Conservation (phyloP, 805 yeast species). For the Hanseniaspora clermontiae region DNA sequence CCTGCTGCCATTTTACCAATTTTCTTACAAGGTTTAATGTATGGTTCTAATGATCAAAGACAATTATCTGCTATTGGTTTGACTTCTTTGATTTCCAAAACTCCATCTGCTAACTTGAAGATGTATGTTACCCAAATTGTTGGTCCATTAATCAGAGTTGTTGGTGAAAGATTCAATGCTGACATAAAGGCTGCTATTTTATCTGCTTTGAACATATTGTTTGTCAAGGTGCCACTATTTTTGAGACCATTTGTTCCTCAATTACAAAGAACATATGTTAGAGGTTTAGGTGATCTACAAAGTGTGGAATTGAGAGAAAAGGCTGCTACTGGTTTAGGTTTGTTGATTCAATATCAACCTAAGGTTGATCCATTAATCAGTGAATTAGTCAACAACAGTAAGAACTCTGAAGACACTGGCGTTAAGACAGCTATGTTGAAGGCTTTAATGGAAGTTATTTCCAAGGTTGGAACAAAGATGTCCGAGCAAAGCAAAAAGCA, state of each 20-base stretch:
- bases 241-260: conserved; percentile 94
- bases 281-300: conserved; percentile 67
- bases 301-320: conserved; percentile 63
- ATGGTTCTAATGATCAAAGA: conserved; percentile 73
- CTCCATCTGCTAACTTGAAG: conserved; percentile 70
- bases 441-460: conserved; percentile 71
- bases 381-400: conserved; percentile 69
- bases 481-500: conserved; percentile 57
- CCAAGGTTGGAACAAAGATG: conserved; percentile 65
- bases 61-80: conserved; percentile 81
- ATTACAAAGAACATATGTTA: conserved; percentile 89
- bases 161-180: conserved; percentile 86
- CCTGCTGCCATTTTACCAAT: conserved; percentile 82
- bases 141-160: conserved; percentile 95
- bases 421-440: conserved; percentile 76
- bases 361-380: conserved; percentile 85
- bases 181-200: conserved; percentile 92
- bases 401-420: conserved; percentile 48
- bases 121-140: conserved; percentile 87
- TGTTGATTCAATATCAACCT: conserved; percentile 78
- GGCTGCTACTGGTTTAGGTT: conserved; percentile 83
- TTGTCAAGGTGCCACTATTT: conserved; percentile 75
- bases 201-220: conserved; percentile 64
- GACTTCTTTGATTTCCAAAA: conserved; percentile 71
- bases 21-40: conserved; percentile 89